Base-by-base conservation (phyloP, 805 yeast species). In the Kazachstania psychrophila region DNA sequence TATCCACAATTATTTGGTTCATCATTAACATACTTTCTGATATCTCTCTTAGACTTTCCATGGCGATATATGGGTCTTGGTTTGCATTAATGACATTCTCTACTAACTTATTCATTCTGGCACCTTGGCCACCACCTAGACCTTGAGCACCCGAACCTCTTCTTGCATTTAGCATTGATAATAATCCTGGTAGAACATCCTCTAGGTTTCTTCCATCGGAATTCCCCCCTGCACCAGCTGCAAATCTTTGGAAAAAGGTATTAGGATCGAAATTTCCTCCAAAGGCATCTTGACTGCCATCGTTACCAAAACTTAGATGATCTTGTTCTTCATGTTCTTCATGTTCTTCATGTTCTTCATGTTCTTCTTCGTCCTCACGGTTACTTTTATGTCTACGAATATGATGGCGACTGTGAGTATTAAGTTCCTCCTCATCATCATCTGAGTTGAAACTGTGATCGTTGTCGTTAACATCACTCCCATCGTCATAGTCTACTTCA, bases 21-120 rank as follows among this genome's bases (percentile, higher is more conserved):
- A 77, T 73, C 87, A 82, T 77, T 36, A 83, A 61, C 8, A 83
- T 50, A 33, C 73, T 60, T 43, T 76, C 83, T 18, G 80, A 71
- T 15, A 83, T 55, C 49, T 80, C 84, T 44, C 71, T 77, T 35
- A 82, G 58, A 2, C 78, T 71, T 49, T 80, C 88, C 48, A 78
- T 54, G 2, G 81, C 67, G 14, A 77, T 43, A 48, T 66, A 80
- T 0, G 85, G 69, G 48, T 79, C 83, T 2, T 70, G 76, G 11
- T 43, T 37, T 3, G 60, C 60, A 34, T 53, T 43, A 7, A 37
- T 33, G 1, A 57, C 51, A 33, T 58, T 58, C 6, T 41, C 47
- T 7, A 57, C 46, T 20, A 62, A 44, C 5, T 43, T 58, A 8
- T 40, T 23, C 9, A 60, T 41, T 17, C 60, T 46, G 4, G 51